phyloP scores from a whole-genome alignment of 2,329 filamentous ascomycete species.

The Pestalotiopsis sp. region DNA sequence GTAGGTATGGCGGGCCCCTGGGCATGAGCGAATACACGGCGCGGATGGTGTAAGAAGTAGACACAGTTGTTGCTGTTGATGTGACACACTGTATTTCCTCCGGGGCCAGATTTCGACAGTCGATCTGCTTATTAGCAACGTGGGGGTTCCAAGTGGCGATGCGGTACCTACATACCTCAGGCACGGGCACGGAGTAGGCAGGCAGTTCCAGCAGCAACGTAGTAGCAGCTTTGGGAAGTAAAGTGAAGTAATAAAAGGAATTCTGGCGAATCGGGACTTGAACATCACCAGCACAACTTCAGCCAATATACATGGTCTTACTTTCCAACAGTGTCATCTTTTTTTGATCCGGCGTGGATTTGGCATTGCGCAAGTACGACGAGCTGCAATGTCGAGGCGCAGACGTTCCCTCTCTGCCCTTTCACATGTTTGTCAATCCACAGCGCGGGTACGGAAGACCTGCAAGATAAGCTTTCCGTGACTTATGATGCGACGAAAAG shows the following conservation, averaged over 20 bases:
- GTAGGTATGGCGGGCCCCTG: background rate
- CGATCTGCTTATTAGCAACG: background rate
- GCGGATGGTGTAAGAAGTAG: conserved; percentile 1
- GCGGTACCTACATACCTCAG: too few relatives aligned
- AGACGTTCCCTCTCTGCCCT: background rate
- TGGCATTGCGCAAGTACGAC: too few relatives aligned
- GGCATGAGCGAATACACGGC: background rate
- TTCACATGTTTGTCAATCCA: background rate
- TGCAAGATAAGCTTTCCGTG: background rate
- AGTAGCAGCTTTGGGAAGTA: too few relatives aligned
- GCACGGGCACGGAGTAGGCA: too few relatives aligned
- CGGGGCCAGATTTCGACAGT: background rate
- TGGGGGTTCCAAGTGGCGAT: background rate
- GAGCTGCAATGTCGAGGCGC: background rate
- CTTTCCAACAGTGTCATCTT: too few relatives aligned
- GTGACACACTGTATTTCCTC: background rate
- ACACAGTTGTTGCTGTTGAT: background rate
- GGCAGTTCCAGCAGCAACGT: too few relatives aligned
- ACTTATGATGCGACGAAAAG: background rate
- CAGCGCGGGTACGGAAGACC: background rate
- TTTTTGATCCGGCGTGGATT: too few relatives aligned
- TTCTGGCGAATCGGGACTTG: too few relatives aligned
- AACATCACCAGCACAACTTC: too few relatives aligned
- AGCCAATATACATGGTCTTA: too few relatives aligned
- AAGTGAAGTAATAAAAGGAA: too few relatives aligned